Evolutionary conservation across 2,329 filamentous ascomycete genomes (phyloP), one percentile per base, ranked within the genome.

Genomic region (Aspergillus fumigatiaffinis): DNA sequence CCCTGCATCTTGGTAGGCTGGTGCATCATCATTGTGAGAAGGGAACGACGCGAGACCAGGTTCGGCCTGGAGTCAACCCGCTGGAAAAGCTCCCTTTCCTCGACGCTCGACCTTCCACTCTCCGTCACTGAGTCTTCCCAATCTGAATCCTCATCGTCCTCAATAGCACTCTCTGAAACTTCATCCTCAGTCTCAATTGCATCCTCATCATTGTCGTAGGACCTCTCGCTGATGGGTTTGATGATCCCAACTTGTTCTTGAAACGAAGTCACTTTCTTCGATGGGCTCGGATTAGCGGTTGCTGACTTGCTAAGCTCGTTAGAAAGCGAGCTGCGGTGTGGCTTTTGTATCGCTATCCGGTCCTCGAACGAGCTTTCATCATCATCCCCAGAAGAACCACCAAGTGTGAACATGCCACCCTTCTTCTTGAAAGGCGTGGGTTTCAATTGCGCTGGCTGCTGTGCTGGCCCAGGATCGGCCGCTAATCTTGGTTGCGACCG

Each of bases 1-100:
- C 82, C 50, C 87, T 84, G 52, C 89, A 87, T 72, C 90, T 88
- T 63, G 85, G 87, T 71, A 89, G 87, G 88, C 70, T 96, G 87
- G 66, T 90, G 89, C 71, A 99, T 86, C 82, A 93, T 88, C 53
- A 93, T 87, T 0, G 92, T 97, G 63, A 99, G 88, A 44, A 97
- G 84, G 2, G 93, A 97, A 52, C 89, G 88, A 51, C 90, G 87
- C 1, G 93, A 96, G 2, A 89, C 88, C 26, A 97, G 81, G 69
- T 96, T 91, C 7, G 87, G 86, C 72, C 87, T 87, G 44, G 92
- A 97, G 73, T 96, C 91, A 51, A 97, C 92, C 8, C 94, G 89
- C 73, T 35, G 87, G 82, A 99, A 99, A 66, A 91, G 81, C 21
- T 85, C 83, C 68, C 85, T 87, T 59, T 94, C 89, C 60, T 94